Conservation (phyloP, 805 yeast genomes). For the Saccharomyces kudriavzevii region DNA sequence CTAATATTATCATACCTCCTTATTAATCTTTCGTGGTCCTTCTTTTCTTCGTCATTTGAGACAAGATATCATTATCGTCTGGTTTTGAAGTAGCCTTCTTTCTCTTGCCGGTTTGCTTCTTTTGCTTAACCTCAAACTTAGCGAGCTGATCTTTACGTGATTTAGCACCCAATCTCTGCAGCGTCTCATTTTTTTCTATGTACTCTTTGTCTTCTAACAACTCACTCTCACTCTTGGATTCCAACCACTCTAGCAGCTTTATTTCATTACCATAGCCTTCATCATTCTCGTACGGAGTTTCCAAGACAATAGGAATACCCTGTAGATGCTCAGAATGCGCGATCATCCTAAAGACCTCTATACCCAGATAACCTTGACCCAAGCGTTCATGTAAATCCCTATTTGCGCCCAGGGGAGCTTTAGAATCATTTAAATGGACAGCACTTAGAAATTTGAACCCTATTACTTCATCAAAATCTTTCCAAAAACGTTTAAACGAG, state of each 20-base stretch:
- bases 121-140: slow-evolving; percentile 53
- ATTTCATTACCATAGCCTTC: slow-evolving; percentile 77
- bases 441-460: slow-evolving; percentile 73
- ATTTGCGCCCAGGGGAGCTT: slow-evolving; percentile 84
- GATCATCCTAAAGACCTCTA: slow-evolving; percentile 71
- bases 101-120: slow-evolving; percentile 17
- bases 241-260: slow-evolving; percentile 73
- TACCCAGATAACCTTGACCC: slow-evolving; percentile 83
- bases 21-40: slow-evolving; percentile 5
- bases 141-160: slow-evolving; percentile 63
- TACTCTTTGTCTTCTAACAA: slow-evolving; percentile 47
- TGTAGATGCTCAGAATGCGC: slow-evolving; percentile 60
- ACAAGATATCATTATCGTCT: slow-evolving; percentile 11
- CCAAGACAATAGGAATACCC: slow-evolving; percentile 72
- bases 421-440: slow-evolving; percentile 88
- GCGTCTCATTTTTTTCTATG: slow-evolving; percentile 37
- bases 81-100: slow-evolving; percentile 6
- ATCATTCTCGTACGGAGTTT: slow-evolving; percentile 71
- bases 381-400: slow-evolving; percentile 85
- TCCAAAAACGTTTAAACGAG: slow-evolving; percentile 61
- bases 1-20: neutral
- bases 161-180: slow-evolving; percentile 53
- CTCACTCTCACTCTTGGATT: slow-evolving; percentile 17
- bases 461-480: slow-evolving; percentile 58
- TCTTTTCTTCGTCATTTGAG: slow-evolving; percentile 14